Conservation (phyloP, 225 moss, liverwort and hornwort genomes). For the Thuidium tamariscinum region DNA sequence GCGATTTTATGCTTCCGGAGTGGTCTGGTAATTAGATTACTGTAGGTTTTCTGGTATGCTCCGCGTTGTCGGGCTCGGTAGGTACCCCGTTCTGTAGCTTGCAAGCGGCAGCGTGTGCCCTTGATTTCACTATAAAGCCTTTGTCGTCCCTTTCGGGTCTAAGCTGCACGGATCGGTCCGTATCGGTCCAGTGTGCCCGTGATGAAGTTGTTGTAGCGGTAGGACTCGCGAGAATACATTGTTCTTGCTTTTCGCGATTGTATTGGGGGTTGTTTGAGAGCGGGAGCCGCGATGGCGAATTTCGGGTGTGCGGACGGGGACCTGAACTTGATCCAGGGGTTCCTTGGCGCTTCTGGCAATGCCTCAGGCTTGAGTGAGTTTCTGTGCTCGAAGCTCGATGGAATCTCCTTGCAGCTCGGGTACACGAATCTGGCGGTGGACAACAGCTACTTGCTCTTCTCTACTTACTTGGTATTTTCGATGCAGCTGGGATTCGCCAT, state of each 20-base stretch:
- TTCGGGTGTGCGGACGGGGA: slow-evolving; percentile 33
- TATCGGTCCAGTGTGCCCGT: neutral
- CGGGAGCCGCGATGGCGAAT: neutral
- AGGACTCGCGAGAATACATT: neutral
- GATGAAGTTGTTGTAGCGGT: neutral
- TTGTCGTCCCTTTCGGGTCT: too few species aligned
- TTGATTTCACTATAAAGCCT: neutral
- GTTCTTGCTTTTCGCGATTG: neutral
- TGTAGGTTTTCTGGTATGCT: neutral
- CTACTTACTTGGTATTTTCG: slow-evolving; percentile 60
- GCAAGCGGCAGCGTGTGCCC: neutral
- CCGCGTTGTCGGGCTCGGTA: neutral
- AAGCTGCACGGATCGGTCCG: neutral
- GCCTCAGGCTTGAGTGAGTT: slow-evolving; percentile 21
- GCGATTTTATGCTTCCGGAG: neutral
- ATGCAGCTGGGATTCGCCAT: slow-evolving; percentile 91
- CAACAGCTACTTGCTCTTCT: slow-evolving; percentile 48
- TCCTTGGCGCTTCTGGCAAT: slow-evolving; percentile 7
- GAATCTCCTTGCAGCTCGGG: slow-evolving; percentile 7
- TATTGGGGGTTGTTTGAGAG: neutral
- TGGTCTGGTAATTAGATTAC: too few species aligned
- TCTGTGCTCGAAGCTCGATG: slow-evolving; percentile 50
- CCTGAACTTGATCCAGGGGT: slow-evolving; percentile 4
- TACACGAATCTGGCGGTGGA: slow-evolving; percentile 34
- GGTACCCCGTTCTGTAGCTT: neutral